Percentiles rank a stretch among this genome's conserved stretches.
Evolutionary conservation across 1,284 basidiomycete species (phyloP).

Genomic region (Anthracocystis panici-leucophaei): DNA sequence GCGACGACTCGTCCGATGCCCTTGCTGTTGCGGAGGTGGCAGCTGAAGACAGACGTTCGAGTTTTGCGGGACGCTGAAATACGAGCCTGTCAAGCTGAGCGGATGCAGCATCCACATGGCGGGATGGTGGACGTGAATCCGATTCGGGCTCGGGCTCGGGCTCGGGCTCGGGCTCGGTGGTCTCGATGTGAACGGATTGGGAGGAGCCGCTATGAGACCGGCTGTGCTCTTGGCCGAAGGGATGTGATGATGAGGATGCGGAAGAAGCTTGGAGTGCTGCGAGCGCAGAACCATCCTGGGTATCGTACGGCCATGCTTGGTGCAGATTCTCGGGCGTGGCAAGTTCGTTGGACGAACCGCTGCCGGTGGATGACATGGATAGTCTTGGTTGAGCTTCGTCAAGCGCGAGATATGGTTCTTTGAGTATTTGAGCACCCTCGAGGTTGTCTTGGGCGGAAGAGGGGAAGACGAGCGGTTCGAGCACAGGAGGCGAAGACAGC

Average conservation of each 20-base stretch:
- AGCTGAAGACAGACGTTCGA: conserved; percentile 39
- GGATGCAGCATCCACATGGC: conserved; percentile 12
- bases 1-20: conserved; percentile 24
- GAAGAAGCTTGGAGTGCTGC: conserved; percentile 20
- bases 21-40: conserved; percentile 39
- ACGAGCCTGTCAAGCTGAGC: conserved; percentile 25
- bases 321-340: conserved; percentile 48
- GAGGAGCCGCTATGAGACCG: too few species aligned
- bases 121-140: conserved; percentile 14
- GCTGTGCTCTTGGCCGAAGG: conserved; percentile 4
- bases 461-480: conserved; percentile 23
- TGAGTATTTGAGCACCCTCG: neutral
- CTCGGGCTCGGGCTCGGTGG: neutral
- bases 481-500: conserved; percentile 21
- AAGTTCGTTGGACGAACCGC: conserved; percentile 47
- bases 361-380: conserved; percentile 54
- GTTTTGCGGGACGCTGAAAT: conserved; percentile 39
- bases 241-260: neutral
- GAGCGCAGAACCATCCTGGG: conserved; percentile 10
- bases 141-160: neutral
- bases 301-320: conserved; percentile 32
- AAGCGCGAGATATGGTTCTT: conserved; percentile 4
- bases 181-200: conserved; percentile 2
- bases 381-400: conserved; percentile 44
- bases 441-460: neutral